Evolutionary conservation across 163 green algal species (phyloP).

Genomic region (Prototheca cutis): DNA sequence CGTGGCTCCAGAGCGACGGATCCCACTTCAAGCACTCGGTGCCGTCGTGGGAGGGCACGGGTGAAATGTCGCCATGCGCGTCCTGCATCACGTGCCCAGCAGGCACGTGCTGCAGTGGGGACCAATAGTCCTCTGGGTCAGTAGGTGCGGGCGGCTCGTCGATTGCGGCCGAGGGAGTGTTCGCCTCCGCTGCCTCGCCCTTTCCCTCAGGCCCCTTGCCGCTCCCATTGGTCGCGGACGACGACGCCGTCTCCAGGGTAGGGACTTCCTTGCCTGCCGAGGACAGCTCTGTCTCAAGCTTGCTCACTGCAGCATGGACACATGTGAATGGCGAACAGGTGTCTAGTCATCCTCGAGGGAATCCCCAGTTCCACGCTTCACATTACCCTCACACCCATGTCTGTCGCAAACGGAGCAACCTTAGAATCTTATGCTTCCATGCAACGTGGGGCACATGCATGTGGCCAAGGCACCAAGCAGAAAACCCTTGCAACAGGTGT

Average conservation of each 20-base stretch:
- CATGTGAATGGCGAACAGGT: not conserved
- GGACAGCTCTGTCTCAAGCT: constrained; percentile 22
- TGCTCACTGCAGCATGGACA: constrained; percentile 13
- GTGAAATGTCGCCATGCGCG: constrained; percentile 11
- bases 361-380: too few relatives aligned
- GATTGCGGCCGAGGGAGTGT: not conserved
- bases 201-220: too few relatives aligned
- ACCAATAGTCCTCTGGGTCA: not conserved
- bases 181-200: not conserved
- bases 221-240: not conserved
- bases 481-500: too few relatives aligned
- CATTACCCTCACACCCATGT: too few relatives aligned
- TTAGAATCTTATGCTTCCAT: too few relatives aligned
- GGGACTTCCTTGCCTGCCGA: constrained; percentile 5
- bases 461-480: too few relatives aligned
- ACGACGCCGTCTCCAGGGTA: not conserved
- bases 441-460: too few relatives aligned
- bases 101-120: not conserved
- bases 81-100: not conserved
- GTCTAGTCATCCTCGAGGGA: too few relatives aligned
- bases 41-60: constrained; percentile 74
- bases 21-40: constrained; percentile 85
- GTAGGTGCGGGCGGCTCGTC: constrained; percentile 18
- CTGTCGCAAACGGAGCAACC: too few relatives aligned
- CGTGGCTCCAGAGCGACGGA: constrained; percentile 72